These are phyloP conservation scores for Eucalyptus virginea DNA, from an alignment of 345 rosid genomes.

Conservation along the genomic window DNA sequence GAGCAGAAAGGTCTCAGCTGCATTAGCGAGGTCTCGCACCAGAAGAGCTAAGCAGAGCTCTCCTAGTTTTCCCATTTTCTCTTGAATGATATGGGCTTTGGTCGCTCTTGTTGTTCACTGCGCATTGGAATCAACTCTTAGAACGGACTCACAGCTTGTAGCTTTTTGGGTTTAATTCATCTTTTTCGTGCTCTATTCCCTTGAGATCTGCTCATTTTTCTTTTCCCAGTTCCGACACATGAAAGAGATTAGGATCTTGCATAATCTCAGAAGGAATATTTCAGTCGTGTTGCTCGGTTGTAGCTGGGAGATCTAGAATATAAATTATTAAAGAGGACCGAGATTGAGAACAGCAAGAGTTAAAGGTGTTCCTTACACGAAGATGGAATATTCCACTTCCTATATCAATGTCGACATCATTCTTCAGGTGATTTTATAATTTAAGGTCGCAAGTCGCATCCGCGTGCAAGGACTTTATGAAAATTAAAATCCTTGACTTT, in stretches of 20 bases:
- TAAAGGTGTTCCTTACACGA: not conserved
- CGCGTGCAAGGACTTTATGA: not conserved
- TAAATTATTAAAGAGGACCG: not conserved
- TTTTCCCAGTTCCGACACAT: not conserved
- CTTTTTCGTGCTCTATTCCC: not conserved
- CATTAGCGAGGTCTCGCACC: conserved; percentile 46
- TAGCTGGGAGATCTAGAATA: not conserved
- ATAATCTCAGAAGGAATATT: not conserved
- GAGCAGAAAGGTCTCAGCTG: conserved; percentile 42
- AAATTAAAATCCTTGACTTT: not conserved
- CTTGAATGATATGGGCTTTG: not conserved
- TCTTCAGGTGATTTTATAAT: not conserved
- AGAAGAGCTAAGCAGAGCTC: conserved; percentile 23
- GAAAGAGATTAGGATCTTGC: not conserved
- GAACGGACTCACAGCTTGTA: not conserved
- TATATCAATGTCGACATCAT: not conserved
- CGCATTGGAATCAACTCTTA: not conserved
- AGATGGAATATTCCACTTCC: not conserved
- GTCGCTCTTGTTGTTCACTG: not conserved
- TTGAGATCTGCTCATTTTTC: not conserved
- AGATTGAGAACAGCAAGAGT: not conserved
- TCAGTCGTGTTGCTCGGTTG: not conserved
- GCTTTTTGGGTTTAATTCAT: not conserved
- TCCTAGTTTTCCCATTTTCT: not conserved
- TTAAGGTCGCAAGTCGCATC: not conserved